Percentiles rank a stretch among this genome's conserved stretches.
Evolutionary conservation across 2,329 filamentous ascomycete species (phyloP).

Genomic region (Rhynchosporium agropyri): DNA sequence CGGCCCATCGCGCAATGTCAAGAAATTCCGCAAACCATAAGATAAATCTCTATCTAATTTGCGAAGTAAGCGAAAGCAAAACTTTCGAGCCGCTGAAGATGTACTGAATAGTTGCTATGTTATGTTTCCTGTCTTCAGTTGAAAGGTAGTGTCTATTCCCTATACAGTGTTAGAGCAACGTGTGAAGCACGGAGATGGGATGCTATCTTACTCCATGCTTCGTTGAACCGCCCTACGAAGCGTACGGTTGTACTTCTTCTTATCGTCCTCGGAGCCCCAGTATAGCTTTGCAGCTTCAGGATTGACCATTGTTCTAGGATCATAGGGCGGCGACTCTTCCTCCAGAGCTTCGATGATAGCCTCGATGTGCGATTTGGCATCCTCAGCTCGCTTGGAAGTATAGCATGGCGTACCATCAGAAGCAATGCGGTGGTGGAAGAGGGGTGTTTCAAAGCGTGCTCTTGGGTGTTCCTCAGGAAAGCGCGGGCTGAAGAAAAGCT

Average conservation of each 20-base stretch:
- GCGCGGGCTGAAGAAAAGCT: conserved; percentile 75
- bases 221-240: conserved; percentile 76
- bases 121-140: no score
- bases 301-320: conserved; percentile 85
- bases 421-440: conserved; percentile 89
- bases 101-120: no score
- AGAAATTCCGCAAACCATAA: no score
- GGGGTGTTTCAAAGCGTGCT: conserved; percentile 74
- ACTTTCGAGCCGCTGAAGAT: no score
- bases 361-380: conserved; percentile 81
- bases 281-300: conserved; percentile 83
- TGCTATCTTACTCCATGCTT: conserved; percentile 58
- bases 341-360: conserved; percentile 82
- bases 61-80: no score
- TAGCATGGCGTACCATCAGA: conserved; percentile 83
- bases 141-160: conserved; percentile 28
- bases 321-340: conserved; percentile 84
- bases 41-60: no score
- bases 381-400: conserved; percentile 69
- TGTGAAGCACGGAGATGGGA: not conserved
- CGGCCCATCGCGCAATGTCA: not conserved
- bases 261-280: conserved; percentile 79
- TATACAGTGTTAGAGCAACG: conserved; percentile 22
- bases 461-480: conserved; percentile 91
- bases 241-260: conserved; percentile 81